These are phyloP conservation scores for Daldinia sp. DNA, from an alignment of 2,329 filamentous ascomycete species.

Conservation along the genomic window DNA sequence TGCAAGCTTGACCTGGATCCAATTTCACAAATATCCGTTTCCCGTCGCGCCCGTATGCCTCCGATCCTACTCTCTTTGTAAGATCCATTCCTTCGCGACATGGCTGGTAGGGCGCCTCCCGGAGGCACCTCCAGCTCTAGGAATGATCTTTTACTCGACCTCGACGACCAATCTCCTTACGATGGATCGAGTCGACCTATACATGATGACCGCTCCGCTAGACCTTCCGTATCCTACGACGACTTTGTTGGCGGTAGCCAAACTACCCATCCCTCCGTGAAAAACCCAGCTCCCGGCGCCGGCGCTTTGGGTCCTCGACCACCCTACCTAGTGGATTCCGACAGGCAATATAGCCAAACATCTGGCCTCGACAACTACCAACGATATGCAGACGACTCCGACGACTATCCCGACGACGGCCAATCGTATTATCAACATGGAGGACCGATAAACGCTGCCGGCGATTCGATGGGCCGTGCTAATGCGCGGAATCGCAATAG, in stretches of 20 bases:
- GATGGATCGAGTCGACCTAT: conserved; percentile 80
- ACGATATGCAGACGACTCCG: conserved; percentile 87
- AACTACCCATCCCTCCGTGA: conserved; percentile 61
- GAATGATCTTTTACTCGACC: conserved; percentile 77
- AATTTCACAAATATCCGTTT: conserved; percentile 21
- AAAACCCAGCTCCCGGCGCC: conserved; percentile 53
- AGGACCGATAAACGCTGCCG: conserved; percentile 59
- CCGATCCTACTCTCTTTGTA: conserved; percentile 45
- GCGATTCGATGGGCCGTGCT: conserved; percentile 59
- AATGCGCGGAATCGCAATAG: conserved; percentile 86
- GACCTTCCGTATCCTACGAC: conserved; percentile 93
- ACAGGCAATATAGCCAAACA: conserved; percentile 75
- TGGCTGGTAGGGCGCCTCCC: conserved; percentile 71
- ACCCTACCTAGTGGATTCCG: conserved; percentile 58
- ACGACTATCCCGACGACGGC: conserved; percentile 83
- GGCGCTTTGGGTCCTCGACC: conserved; percentile 48
- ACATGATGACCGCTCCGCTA: conserved; percentile 79
- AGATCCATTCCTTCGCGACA: conserved; percentile 61
- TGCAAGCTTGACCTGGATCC: conserved; percentile 27
- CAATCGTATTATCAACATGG: conserved; percentile 87
- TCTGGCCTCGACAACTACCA: conserved; percentile 90
- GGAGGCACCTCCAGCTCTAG: conserved; percentile 62
- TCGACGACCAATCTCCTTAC: conserved; percentile 79
- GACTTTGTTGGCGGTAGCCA: conserved; percentile 84
- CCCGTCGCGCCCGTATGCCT: conserved; percentile 52